Base-by-base conservation (phyloP, 768 basidiomycete species). In the Tylopilus sp. region DNA sequence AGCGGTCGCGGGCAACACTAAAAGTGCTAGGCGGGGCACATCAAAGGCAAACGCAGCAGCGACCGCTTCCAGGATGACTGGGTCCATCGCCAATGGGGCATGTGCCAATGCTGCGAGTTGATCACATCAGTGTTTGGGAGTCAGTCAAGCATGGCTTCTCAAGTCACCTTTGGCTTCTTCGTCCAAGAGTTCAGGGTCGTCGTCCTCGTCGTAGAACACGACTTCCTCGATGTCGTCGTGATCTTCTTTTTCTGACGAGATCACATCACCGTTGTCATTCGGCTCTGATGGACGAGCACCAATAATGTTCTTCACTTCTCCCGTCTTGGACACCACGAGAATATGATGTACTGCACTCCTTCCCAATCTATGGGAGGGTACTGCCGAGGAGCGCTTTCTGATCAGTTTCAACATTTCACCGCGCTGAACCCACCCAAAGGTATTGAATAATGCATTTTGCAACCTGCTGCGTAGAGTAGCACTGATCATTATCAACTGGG, bases 21-120 rank as follows among this genome's bases (percentile, higher is more conserved):
- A 71, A 17, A 91, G 70, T 18, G 80, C 88, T 12, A 80, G 60
- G 36, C 76, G 74, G 35, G 86, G 83, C 20, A 91, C 88, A 48
- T 88, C 86, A 18, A 88, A 63, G 17, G 87, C 88, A 63, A 91
- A 85, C 4, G 76, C 74, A 10, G 80, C 77, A 6, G 85, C 88
- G 43, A 91, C 75, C 2, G 83, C 83, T 62, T 91, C 88, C 57
- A 90, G 61, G 28, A 75, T 68, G 53, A 74, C 71, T 6, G 77
- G 73, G 59, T 81, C 78, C 56, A 85, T 78, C 15, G 79, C 78
- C 33, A 83, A 79, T 35, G 75, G 68, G 3, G 73, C 76, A 31
- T 63, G 68, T 15, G 63, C 56, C 59, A 78, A 71, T 58, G 74
- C 83, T 84, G 61, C 41, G 15, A 18, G n/a, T 23, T 5, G 36